Conservation (phyloP, 164 flowering plant species). For the Magnolia changhungtana region DNA sequence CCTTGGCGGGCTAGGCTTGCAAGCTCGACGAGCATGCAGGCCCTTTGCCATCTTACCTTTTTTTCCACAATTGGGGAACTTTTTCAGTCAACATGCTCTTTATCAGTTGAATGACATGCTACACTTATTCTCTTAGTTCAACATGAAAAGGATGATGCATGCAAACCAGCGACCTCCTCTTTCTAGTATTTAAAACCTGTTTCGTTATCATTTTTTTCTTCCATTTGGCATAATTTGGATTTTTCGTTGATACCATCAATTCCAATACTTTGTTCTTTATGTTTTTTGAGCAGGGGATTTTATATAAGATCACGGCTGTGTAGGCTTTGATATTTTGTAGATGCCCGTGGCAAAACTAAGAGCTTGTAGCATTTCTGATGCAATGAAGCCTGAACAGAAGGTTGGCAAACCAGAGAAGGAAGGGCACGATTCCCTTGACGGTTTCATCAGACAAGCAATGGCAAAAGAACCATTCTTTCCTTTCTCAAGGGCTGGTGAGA, state of each 20-base stretch:
- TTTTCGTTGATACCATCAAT: neutral
- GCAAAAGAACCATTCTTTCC: conserved; percentile 69
- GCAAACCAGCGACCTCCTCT: no score
- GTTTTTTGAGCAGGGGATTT: neutral
- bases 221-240: neutral
- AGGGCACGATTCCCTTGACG: conserved; percentile 65
- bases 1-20: no score
- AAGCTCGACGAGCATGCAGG: no score
- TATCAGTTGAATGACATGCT: no score
- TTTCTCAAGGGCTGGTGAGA: conserved; percentile 62
- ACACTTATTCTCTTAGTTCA: no score
- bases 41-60: no score
- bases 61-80: no score
- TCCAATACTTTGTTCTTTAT: neutral
- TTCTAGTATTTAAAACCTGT: neutral
- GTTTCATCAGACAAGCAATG: conserved; percentile 59
- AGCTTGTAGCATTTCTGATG: conserved; percentile 34
- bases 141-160: no score
- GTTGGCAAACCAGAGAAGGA: conserved; percentile 32
- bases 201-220: neutral
- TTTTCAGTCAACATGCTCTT: no score
- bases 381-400: conserved; percentile 47
- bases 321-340: conserved; percentile 11
- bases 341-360: conserved; percentile 52
- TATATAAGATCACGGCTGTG: neutral